Evolutionary conservation across 75 land plant species (phyloP).

Genomic region (Pinus tabuliformis): DNA sequence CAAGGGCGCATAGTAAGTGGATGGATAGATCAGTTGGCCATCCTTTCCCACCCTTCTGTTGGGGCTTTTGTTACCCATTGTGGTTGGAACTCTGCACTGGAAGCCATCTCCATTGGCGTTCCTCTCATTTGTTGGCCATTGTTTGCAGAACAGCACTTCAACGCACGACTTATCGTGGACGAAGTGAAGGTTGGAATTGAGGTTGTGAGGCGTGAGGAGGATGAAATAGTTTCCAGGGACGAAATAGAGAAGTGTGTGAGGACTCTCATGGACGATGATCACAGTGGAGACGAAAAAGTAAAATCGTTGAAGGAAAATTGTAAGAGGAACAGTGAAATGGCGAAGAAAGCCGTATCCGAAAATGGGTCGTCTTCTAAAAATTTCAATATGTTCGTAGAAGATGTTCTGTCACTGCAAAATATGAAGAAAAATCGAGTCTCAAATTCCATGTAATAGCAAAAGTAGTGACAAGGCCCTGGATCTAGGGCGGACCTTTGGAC

Average conservation of each 20-base stretch:
- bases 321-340: conserved; percentile 25
- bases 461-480: too few species aligned
- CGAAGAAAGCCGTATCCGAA: conserved; percentile 22
- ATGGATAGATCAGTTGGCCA: not conserved
- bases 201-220: too few species aligned
- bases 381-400: not conserved
- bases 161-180: conserved; percentile 1
- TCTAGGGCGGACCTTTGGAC: too few species aligned
- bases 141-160: conserved; percentile 8
- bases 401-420: not conserved
- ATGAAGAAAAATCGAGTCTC: too few species aligned
- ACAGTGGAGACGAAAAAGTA: conserved; percentile 19
- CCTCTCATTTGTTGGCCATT: conserved; percentile 9
- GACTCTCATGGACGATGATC: conserved; percentile 38
- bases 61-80: conserved; percentile 11
- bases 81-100: conserved; percentile 7
- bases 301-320: conserved; percentile 12
- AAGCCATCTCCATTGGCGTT: conserved; percentile 3
- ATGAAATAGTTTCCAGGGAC: conserved; percentile 18
- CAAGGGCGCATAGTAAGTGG: not conserved
- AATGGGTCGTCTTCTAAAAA: conserved; percentile 19
- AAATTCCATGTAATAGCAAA: too few species aligned
- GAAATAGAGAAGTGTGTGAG: conserved; percentile 41
- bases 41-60: conserved; percentile 20
- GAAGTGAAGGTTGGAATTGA: not conserved